Percentiles rank a stretch among this genome's conserved stretches.
Conservation (phyloP, 176 grass and related monocot genomes). For the Hsuehochloa calcarea region DNA sequence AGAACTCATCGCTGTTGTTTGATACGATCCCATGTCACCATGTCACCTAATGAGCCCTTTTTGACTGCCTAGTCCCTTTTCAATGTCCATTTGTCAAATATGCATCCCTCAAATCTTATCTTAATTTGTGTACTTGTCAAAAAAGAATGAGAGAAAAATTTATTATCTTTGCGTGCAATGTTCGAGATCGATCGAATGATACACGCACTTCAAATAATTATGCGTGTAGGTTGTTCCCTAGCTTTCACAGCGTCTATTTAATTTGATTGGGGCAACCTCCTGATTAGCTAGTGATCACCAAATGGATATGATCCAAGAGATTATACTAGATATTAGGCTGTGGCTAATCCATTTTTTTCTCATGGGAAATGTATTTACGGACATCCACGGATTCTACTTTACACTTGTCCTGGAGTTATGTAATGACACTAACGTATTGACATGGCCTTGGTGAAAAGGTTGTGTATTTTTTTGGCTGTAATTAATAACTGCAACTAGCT, state of each 20-base stretch:
- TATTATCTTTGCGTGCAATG: neutral
- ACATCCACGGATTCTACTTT: neutral
- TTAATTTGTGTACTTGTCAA: neutral
- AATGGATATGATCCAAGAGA: neutral
- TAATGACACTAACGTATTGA: neutral
- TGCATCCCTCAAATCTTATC: neutral
- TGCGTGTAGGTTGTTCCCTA: neutral
- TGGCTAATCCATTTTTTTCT: neutral
- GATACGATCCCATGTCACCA: neutral
- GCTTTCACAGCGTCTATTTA: neutral
- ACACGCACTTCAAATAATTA: neutral
- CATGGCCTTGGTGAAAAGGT: slow-evolving; percentile 1
- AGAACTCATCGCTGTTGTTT: neutral
- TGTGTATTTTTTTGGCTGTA: neutral
- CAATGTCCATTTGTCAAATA: neutral
- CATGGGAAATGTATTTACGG: neutral
- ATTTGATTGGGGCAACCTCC: neutral
- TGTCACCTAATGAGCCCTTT: neutral
- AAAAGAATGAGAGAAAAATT: neutral
- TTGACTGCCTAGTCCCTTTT: neutral
- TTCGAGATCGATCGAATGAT: neutral
- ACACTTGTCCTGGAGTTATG: slow-evolving; percentile 1
- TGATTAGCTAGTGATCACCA: neutral
- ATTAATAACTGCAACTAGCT: neutral
- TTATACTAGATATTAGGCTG: neutral